These are phyloP conservation scores for Nakaseomyces glabratus DNA, from an alignment of 1,139 yeast genomes.

Conservation along the genomic window DNA sequence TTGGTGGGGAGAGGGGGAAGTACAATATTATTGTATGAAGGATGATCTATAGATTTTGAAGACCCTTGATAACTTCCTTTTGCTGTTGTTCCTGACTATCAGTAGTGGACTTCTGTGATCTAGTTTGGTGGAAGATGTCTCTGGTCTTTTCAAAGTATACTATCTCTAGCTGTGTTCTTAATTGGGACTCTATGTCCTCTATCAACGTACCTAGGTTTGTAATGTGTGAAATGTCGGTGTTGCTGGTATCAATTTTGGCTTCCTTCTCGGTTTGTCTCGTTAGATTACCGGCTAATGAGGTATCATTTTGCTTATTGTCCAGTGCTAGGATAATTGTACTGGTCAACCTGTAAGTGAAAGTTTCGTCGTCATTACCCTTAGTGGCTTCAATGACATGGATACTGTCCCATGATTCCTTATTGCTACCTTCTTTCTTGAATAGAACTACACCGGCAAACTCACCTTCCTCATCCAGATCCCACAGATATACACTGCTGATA, in stretches of 20 bases:
- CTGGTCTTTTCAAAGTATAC: constrained; percentile 93
- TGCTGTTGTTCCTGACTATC: constrained; percentile 21
- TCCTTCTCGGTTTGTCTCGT: constrained; percentile 65
- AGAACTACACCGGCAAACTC: constrained; percentile 87
- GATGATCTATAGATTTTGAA: constrained; percentile 26
- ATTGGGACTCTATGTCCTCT: constrained; percentile 81
- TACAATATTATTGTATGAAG: not conserved
- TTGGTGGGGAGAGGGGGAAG: not conserved
- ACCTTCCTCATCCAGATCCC: constrained; percentile 54
- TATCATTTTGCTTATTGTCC: constrained; percentile 27
- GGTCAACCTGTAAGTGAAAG: constrained; percentile 64
- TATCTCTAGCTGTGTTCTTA: constrained; percentile 81
- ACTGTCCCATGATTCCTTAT: constrained; percentile 61
- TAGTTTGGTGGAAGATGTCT: constrained; percentile 44
- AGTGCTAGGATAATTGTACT: constrained; percentile 81
- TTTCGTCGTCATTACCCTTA: constrained; percentile 35
- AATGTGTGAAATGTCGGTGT: constrained; percentile 45
- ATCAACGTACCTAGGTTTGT: constrained; percentile 77
- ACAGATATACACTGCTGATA: constrained; percentile 77
- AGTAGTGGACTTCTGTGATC: constrained; percentile 13
- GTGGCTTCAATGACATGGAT: constrained; percentile 84
- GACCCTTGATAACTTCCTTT: constrained; percentile 27
- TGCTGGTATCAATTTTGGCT: constrained; percentile 9
- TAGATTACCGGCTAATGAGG: constrained; percentile 70
- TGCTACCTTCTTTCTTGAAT: constrained; percentile 51